Base-by-base conservation (phyloP, 805 yeast species). In the Dipodascopsis tothii region DNA sequence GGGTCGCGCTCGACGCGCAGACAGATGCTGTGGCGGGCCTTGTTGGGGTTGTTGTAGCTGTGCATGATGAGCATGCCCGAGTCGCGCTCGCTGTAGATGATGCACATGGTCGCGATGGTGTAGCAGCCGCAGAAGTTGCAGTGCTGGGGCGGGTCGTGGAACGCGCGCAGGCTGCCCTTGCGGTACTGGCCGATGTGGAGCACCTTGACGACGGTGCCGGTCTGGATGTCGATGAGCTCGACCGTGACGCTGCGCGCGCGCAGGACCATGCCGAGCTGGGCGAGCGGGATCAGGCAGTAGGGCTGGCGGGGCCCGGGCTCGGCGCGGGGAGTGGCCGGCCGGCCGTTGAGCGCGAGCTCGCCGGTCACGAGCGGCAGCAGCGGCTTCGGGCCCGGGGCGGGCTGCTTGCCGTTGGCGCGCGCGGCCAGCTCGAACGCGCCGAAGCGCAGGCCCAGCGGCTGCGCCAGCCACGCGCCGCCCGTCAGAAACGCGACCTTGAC, bases 81-180 rank as follows among this genome's bases (percentile, higher is more conserved):
- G 2, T 71, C 66, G 45, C 76, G 80, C 21, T 80, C 82, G 19
- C 80, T 78, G 61, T 86, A 86, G 1, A 80, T 80, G 18, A 85
- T 67, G 1, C 90, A 80, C 41, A 86, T 71, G 2, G 88, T 73
- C 19, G 77, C 72, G 33, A 86, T 73, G 0, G 94, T 81, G 0
- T 84, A 86, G 66, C 94, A 81, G 2, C 96, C 96, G 67, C 96
- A 86, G 63, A 86, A 86, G 37, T 82, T 73, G 64, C 96, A 86
- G 64, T 86, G 95, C 0, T 86, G 78, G 4, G 94, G 94, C 53
- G 81, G 86, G 35, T 83, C 80, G 59, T 86, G 94, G 50, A 84
- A 77, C 1, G 83, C 92, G 44, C 71, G 67, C 49, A 86, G 72
- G 0, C 81, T 59, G 2, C 73, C 73, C 2, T 75, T 73, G 52